These are phyloP conservation scores for Hura crepitans DNA, from an alignment of 441 rosid species.

Conservation along the genomic window DNA sequence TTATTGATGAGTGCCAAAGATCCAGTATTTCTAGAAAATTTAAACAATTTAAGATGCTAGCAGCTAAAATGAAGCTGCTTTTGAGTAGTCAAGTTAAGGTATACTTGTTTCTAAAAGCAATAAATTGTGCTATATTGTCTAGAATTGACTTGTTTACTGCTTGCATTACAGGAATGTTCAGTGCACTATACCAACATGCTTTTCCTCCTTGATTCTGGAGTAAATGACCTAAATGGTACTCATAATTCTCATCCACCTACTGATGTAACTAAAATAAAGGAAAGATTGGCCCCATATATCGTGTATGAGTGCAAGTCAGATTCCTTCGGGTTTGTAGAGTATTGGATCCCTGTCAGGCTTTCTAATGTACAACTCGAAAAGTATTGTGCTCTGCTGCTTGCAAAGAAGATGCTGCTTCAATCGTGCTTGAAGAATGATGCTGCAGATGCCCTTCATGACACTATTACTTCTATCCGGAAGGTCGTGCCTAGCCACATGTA, in stretches of 20 bases:
- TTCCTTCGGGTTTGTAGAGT: slow-evolving; percentile 39
- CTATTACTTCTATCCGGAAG: slow-evolving; percentile 37
- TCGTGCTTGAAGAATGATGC: slow-evolving; percentile 29
- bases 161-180: slow-evolving; percentile 21
- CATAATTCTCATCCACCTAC: slow-evolving; percentile 6
- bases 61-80: slow-evolving; percentile 32
- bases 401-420: slow-evolving; percentile 28
- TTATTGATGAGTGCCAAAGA: slow-evolving; percentile 37
- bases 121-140: not conserved
- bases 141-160: not conserved
- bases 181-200: slow-evolving; percentile 25
- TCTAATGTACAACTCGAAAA: slow-evolving; percentile 49
- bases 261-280: slow-evolving; percentile 22
- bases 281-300: slow-evolving; percentile 20
- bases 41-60: slow-evolving; percentile 27
- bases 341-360: slow-evolving; percentile 43
- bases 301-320: slow-evolving; percentile 28
- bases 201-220: slow-evolving; percentile 28
- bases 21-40: slow-evolving; percentile 16
- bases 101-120: not conserved
- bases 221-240: slow-evolving; percentile 15
- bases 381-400: slow-evolving; percentile 40
- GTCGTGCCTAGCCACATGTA: slow-evolving; percentile 19
- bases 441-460: slow-evolving; percentile 27
- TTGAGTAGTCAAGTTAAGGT: slow-evolving; percentile 33